These are phyloP conservation scores for Meripilus lineatus DNA, from an alignment of 1,284 basidiomycete species.

Conservation along the genomic window DNA sequence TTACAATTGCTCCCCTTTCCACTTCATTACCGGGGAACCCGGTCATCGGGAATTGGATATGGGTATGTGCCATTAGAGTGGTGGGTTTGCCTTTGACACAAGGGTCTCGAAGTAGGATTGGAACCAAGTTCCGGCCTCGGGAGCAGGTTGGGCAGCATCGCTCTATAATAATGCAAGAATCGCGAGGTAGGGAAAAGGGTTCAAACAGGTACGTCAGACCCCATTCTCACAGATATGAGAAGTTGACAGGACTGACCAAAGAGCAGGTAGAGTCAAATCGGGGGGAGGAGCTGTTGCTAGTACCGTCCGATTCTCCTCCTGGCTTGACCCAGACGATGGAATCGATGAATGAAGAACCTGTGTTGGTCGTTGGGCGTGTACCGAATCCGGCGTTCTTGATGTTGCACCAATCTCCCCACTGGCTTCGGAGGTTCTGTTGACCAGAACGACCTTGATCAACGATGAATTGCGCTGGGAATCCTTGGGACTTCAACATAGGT, in stretches of 20 bases:
- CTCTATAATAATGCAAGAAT: constrained; percentile 24
- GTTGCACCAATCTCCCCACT: constrained; percentile 58
- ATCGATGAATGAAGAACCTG: constrained; percentile 51
- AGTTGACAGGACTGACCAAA: constrained; percentile 31
- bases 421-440: constrained; percentile 51
- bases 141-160: constrained; percentile 51
- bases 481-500: constrained; percentile 37
- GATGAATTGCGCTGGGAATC: constrained; percentile 60
- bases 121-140: constrained; percentile 64
- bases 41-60: too few relatives aligned
- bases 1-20: too few relatives aligned
- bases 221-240: background rate
- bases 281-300: constrained; percentile 50
- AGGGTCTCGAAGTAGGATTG: constrained; percentile 54
- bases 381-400: constrained; percentile 61
- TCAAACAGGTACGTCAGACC: too few relatives aligned
- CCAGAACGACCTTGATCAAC: constrained; percentile 63
- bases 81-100: constrained; percentile 48
- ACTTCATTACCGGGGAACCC: too few relatives aligned
- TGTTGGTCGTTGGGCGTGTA: constrained; percentile 51
- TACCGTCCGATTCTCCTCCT: constrained; percentile 64
- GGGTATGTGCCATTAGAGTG: too few relatives aligned
- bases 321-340: constrained; percentile 67
- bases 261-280: constrained; percentile 55
- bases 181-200: background rate